A percentile compares a stretch with the other conserved stretches of the same genome.
Evolutionary conservation across 257 asterid genomes (phyloP).

Genomic region (Ilex asprella): DNA sequence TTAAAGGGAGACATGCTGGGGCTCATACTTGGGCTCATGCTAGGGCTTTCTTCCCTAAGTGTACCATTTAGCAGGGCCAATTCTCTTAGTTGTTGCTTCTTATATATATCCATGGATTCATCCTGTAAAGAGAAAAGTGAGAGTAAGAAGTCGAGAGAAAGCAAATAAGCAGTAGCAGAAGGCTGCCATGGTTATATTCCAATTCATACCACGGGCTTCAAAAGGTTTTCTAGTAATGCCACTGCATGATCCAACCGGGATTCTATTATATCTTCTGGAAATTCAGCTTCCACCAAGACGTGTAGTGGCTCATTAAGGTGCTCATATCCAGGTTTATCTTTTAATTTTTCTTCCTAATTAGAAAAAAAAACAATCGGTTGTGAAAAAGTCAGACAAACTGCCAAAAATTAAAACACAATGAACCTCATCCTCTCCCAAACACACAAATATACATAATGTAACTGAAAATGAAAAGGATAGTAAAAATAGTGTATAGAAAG

Average conservation of each 20-base stretch:
- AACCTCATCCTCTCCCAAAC: too few species aligned
- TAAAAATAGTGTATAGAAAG: too few species aligned
- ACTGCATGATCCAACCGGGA: slow-evolving; percentile 65
- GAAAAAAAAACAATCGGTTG: slow-evolving; percentile 1
- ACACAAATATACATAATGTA: too few species aligned
- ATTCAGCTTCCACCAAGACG: slow-evolving; percentile 72
- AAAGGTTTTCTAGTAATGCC: slow-evolving; percentile 52
- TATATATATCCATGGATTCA: slow-evolving; percentile 65
- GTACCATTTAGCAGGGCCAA: slow-evolving; percentile 72
- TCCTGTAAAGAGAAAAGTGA: slow-evolving; percentile 27
- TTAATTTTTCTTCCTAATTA: slow-evolving; percentile 59
- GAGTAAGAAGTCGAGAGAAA: background rate
- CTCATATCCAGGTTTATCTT: slow-evolving; percentile 72
- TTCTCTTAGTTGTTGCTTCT: slow-evolving; percentile 73
- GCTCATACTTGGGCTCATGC: slow-evolving; percentile 81
- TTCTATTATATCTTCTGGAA: slow-evolving; percentile 64
- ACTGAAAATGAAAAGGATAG: too few species aligned
- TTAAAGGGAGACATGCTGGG: slow-evolving; percentile 80
- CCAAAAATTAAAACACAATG: too few species aligned
- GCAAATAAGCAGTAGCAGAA: too few species aligned
- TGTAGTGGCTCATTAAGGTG: slow-evolving; percentile 85
- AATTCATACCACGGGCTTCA: slow-evolving; percentile 65
- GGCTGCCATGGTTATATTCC: background rate
- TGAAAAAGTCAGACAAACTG: slow-evolving; percentile 9
- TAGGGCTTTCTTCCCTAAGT: slow-evolving; percentile 66